A percentile compares a stretch with the other conserved stretches of the same genome.
Conservation (phyloP, 2,329 filamentous ascomycete genomes). For the Chaetomiaceae sp. region DNA sequence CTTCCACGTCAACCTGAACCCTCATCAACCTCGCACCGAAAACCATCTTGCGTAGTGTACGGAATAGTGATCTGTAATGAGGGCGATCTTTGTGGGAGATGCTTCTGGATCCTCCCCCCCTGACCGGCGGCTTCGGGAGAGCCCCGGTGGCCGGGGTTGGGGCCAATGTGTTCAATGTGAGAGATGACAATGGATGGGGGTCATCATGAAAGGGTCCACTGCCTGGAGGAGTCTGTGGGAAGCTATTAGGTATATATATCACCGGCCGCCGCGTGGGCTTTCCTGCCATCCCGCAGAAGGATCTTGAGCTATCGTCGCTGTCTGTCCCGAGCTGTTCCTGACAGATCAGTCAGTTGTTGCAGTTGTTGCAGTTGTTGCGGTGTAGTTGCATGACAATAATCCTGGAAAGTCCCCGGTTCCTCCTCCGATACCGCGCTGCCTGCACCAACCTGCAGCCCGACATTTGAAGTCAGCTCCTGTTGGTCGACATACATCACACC, state of each 20-base stretch:
- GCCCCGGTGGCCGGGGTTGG: slow-evolving; percentile 4
- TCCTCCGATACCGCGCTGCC: not conserved
- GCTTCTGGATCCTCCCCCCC: not conserved
- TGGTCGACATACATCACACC: no score
- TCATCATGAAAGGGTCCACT: not conserved
- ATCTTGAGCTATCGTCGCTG: no score
- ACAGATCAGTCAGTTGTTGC: no score
- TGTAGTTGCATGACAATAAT: no score
- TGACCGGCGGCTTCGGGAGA: slow-evolving; percentile 7
- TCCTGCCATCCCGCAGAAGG: no score
- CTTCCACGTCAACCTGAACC: not conserved
- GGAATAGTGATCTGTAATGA: slow-evolving; percentile 1
- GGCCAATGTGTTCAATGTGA: slow-evolving; percentile 5
- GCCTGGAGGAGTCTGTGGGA: not conserved
- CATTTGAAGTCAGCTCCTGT: no score
- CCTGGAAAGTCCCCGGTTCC: not conserved
- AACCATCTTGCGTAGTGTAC: no score
- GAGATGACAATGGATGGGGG: slow-evolving; percentile 3
- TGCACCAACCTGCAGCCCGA: not conserved
- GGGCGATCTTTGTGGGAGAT: slow-evolving; percentile 1
- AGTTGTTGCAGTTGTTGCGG: no score
- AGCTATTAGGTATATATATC: not conserved
- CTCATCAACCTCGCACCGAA: no score
- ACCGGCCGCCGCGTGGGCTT: no score
- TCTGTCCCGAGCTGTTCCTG: no score